phyloP scores from a whole-genome alignment of 2,329 filamentous ascomycete genomes.

The Aureobasidium zeae region DNA sequence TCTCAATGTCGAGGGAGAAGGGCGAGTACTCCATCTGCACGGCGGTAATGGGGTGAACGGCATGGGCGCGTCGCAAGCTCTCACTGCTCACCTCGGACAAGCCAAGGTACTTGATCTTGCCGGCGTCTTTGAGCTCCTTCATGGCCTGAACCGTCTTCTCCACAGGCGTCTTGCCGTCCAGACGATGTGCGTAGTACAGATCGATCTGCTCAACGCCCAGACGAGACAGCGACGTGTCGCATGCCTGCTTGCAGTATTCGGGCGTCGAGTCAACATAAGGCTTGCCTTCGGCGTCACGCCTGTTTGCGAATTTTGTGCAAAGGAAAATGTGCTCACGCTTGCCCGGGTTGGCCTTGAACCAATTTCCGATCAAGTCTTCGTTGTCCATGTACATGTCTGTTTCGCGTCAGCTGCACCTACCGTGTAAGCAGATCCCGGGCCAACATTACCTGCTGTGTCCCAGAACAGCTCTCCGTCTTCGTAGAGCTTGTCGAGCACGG shows the following conservation, averaged over 20 bases:
- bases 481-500: constrained; percentile 43
- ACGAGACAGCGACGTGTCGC: constrained; percentile 32
- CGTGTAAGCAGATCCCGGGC: constrained; percentile 38
- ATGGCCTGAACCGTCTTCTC: constrained; percentile 38
- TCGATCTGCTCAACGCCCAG: constrained; percentile 34
- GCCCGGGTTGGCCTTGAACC: constrained; percentile 37
- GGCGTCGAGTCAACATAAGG: constrained; percentile 32
- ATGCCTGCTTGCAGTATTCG: constrained; percentile 34
- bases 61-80: constrained; percentile 42
- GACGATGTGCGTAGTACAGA: constrained; percentile 38
- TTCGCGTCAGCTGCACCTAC: constrained; percentile 44
- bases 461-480: constrained; percentile 44
- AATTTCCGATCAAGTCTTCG: constrained; percentile 36
- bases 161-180: constrained; percentile 36
- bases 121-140: constrained; percentile 40
- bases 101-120: constrained; percentile 47
- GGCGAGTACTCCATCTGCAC: constrained; percentile 48
- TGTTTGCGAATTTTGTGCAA: constrained; percentile 45
- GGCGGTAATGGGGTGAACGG: constrained; percentile 41
- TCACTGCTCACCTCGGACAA: constrained; percentile 41
- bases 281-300: constrained; percentile 31
- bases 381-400: constrained; percentile 34
- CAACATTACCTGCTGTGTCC: constrained; percentile 34
- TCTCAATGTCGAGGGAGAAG: constrained; percentile 52
- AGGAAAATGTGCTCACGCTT: constrained; percentile 42